Evolutionary conservation across 352 stramenopile species (phyloP).

Genomic region (Pythium plurisporium): DNA sequence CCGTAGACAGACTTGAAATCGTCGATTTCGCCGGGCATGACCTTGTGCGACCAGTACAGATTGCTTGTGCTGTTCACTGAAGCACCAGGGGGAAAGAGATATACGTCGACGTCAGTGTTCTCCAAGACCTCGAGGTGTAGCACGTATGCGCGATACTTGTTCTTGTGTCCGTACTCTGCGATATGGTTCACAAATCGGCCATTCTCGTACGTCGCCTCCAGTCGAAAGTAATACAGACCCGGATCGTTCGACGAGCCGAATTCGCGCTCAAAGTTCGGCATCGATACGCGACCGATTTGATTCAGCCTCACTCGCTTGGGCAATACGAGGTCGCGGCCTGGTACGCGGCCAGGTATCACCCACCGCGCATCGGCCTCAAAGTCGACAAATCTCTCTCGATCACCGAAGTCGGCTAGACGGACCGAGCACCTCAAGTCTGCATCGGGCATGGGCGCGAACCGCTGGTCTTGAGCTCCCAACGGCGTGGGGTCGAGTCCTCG

Average conservation of each 20-base stretch:
- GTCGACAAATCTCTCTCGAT: conserved; percentile 32
- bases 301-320: conserved; percentile 27
- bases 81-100: conserved; percentile 60
- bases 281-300: conserved; percentile 37
- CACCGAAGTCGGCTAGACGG: conserved; percentile 46
- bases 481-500: conserved; percentile 49
- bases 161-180: conserved; percentile 69
- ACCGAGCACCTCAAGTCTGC: conserved; percentile 51
- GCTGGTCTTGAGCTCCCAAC: conserved; percentile 25
- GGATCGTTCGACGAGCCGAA: conserved; percentile 41
- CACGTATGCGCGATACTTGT: conserved; percentile 34
- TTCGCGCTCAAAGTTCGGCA: conserved; percentile 40
- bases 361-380: conserved; percentile 58
- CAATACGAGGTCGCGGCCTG: conserved; percentile 25
- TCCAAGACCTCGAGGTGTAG: conserved; percentile 40
- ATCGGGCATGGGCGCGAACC: conserved; percentile 7
- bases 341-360: conserved; percentile 31
- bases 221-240: conserved; percentile 44
- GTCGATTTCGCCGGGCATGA: conserved; percentile 35
- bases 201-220: conserved; percentile 65
- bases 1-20: conserved; percentile 63
- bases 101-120: conserved; percentile 43
- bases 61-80: conserved; percentile 79
- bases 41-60: conserved; percentile 57
- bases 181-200: conserved; percentile 70